Evolutionary conservation across 768 basidiomycete genomes (phyloP).

Genomic region (Pisolithus marmoratus): DNA sequence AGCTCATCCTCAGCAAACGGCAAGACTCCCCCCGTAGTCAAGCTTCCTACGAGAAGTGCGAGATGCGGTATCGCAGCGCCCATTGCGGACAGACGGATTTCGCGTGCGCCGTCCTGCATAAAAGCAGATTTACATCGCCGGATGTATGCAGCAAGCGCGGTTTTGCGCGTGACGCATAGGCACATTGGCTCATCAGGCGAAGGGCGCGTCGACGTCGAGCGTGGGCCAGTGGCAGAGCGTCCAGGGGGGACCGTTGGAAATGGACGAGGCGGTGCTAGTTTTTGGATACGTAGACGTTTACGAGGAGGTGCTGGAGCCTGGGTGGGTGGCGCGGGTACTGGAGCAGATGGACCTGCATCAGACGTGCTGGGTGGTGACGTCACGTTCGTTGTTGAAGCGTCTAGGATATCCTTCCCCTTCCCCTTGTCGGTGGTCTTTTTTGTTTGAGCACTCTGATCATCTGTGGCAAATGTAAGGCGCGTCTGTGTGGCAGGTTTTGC

Average conservation of each 20-base stretch:
- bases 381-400: not conserved
- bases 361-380: not conserved
- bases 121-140: conserved; percentile 70
- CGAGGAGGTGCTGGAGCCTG: conserved; percentile 1
- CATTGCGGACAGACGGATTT: conserved; percentile 73
- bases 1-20: conserved; percentile 63
- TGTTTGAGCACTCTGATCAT: not conserved
- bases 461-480: not conserved
- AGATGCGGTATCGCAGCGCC: conserved; percentile 87
- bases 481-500: not conserved
- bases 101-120: conserved; percentile 74
- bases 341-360: not conserved
- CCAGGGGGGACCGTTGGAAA: conserved; percentile 70
- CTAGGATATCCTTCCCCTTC: not conserved
- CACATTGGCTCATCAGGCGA: conserved; percentile 65
- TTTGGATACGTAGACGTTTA: conserved; percentile 41
- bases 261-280: conserved; percentile 68
- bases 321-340: not conserved
- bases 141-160: conserved; percentile 65
- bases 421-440: not conserved
- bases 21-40: conserved; percentile 54
- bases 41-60: conserved; percentile 58
- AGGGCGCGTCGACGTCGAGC: conserved; percentile 52
- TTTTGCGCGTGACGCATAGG: conserved; percentile 77
- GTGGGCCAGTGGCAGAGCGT: conserved; percentile 77